Evolutionary conservation across 768 basidiomycete genomes (phyloP).

Genomic region (Leccinum broughii): DNA sequence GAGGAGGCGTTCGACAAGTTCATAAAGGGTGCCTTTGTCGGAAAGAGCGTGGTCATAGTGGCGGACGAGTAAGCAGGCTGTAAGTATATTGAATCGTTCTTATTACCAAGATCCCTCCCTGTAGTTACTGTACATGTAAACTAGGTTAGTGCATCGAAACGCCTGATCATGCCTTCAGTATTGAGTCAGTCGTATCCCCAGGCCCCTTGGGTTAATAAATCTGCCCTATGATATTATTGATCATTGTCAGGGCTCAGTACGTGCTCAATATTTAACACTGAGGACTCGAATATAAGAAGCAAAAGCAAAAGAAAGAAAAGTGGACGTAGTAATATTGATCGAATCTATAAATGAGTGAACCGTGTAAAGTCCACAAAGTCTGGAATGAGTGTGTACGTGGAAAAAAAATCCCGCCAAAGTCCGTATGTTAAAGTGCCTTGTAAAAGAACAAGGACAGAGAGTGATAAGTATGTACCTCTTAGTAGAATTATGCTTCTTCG

Average conservation of each 20-base stretch:
- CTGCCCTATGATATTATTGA: not conserved
- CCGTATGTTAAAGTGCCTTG: not conserved
- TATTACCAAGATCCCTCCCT: not conserved
- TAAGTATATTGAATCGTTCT: not conserved
- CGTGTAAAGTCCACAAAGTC: not conserved
- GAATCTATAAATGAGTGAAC: not conserved
- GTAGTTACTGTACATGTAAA: not conserved
- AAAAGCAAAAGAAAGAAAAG: not conserved
- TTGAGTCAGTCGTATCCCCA: not conserved
- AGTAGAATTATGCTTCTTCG: not conserved
- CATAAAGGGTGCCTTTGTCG: conserved; percentile 10
- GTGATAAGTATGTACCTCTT: not conserved
- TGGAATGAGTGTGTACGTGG: not conserved
- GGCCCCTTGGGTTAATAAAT: not conserved
- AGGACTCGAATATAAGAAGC: not conserved
- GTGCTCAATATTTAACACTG: not conserved
- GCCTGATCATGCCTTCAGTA: not conserved
- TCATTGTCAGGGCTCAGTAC: not conserved
- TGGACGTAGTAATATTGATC: too few relatives aligned
- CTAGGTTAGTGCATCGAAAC: not conserved
- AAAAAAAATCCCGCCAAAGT: not conserved
- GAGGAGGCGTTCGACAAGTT: conserved; percentile 13
- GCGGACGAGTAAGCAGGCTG: not conserved
- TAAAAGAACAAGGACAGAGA: not conserved
- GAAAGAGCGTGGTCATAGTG: conserved; percentile 11